Evolutionary conservation across 1,139 yeast genomes (phyloP).

Genomic region (Torulaspora globosa): DNA sequence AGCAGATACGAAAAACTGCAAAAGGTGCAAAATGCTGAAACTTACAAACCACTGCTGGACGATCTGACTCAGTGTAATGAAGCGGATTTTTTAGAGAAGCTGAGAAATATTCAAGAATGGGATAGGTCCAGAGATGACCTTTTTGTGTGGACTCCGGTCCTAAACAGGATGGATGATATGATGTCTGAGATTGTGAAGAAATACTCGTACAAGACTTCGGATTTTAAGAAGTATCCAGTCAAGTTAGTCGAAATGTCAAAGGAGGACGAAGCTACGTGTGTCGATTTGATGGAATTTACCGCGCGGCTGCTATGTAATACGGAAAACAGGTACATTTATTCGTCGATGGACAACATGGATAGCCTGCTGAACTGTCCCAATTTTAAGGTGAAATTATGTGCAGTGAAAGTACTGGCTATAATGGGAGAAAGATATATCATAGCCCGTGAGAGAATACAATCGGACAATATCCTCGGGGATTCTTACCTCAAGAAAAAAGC

Average conservation of each 20-base stretch:
- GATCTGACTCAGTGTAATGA: constrained; percentile 26
- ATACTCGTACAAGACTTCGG: constrained; percentile 42
- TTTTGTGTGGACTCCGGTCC: constrained; percentile 69
- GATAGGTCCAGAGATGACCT: constrained; percentile 69
- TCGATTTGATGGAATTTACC: constrained; percentile 59
- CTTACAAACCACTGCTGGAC: constrained; percentile 35
- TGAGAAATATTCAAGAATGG: constrained; percentile 43
- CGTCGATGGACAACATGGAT: constrained; percentile 60
- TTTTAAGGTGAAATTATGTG: constrained; percentile 55
- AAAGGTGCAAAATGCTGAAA: constrained; percentile 31
- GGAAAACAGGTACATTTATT: constrained; percentile 61
- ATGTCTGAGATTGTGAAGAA: constrained; percentile 51
- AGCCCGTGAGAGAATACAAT: constrained; percentile 42
- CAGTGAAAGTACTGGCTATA: constrained; percentile 59
- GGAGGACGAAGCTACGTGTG: constrained; percentile 47
- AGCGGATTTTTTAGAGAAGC: constrained; percentile 25
- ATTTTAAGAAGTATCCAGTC: constrained; percentile 41
- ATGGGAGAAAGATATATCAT: constrained; percentile 56
- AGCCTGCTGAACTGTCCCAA: constrained; percentile 59
- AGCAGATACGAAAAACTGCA: constrained; percentile 34
- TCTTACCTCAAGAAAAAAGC: constrained; percentile 41
- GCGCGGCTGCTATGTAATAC: constrained; percentile 65
- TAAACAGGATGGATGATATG: constrained; percentile 70
- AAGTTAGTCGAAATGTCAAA: constrained; percentile 45
- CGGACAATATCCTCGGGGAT: constrained; percentile 43